These are phyloP conservation scores for Cytidiella melzeri DNA, from an alignment of 768 basidiomycete genomes.

Conservation along the genomic window DNA sequence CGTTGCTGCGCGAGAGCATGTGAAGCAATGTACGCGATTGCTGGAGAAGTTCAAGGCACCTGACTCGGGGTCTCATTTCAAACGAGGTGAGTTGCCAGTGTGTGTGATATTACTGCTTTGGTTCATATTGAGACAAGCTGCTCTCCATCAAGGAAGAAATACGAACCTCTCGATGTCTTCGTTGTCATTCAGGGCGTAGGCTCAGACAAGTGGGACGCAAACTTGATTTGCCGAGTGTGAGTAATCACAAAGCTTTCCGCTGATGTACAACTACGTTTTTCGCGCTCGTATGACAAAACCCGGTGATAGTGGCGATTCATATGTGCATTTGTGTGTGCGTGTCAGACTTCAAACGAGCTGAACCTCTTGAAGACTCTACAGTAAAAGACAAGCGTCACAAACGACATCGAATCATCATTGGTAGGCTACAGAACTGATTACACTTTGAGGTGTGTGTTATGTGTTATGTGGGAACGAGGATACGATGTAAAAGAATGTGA, in stretches of 20 bases:
- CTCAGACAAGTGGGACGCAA: slow-evolving; percentile 42
- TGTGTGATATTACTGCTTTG: slow-evolving; percentile 32
- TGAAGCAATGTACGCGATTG: slow-evolving; percentile 18
- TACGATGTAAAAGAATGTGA: not conserved
- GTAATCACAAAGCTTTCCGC: too few relatives aligned
- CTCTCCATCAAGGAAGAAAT: slow-evolving; percentile 37
- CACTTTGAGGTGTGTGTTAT: not conserved
- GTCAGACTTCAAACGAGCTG: too few relatives aligned
- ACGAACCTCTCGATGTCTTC: slow-evolving; percentile 42
- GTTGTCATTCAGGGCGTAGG: slow-evolving; percentile 42
- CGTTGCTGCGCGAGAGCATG: slow-evolving; percentile 8
- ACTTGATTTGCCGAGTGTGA: slow-evolving; percentile 18
- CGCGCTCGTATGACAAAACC: too few relatives aligned
- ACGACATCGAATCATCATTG: not conserved
- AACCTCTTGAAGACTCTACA: too few relatives aligned
- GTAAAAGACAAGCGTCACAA: not conserved
- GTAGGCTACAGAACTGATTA: not conserved
- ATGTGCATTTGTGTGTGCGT: too few relatives aligned
- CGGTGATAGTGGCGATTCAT: too few relatives aligned
- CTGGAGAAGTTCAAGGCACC: slow-evolving; percentile 29
- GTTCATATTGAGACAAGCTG: slow-evolving; percentile 34
- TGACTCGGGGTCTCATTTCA: slow-evolving; percentile 37
- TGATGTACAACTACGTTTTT: too few relatives aligned
- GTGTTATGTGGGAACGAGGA: not conserved
- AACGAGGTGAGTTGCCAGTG: slow-evolving; percentile 33